Conservation (phyloP, 306 rosid genomes). For the Glycine soja region DNA sequence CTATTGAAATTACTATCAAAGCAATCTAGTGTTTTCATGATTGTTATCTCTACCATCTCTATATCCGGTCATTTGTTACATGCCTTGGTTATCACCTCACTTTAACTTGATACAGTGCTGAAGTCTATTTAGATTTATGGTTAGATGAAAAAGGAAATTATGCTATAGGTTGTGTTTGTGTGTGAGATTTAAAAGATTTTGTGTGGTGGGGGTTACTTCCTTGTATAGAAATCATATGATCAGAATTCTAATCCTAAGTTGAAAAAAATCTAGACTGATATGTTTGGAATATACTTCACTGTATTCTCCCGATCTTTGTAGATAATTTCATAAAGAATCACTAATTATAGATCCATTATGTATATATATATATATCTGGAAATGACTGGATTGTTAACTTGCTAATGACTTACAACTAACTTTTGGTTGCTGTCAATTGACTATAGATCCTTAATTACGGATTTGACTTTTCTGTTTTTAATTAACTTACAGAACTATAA, state of each 20-base stretch:
- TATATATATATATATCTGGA: not conserved
- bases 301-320: not conserved
- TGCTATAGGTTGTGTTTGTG: not conserved
- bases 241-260: not conserved
- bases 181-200: not conserved
- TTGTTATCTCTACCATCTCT: too few species aligned
- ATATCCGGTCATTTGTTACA: too few species aligned
- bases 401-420: not conserved
- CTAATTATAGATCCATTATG: not conserved
- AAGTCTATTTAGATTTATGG: not conserved
- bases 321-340: not conserved
- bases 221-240: not conserved
- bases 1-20: too few species aligned
- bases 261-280: not conserved
- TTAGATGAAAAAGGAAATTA: not conserved
- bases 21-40: too few species aligned
- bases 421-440: not conserved
- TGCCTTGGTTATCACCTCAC: not conserved
- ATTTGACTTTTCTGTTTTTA: slow-evolving; percentile 1
- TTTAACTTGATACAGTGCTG: not conserved
- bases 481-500: not conserved
- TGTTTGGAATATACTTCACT: not conserved
- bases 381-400: not conserved
- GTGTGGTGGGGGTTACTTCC: not conserved
- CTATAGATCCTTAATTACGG: not conserved